Conservation (phyloP, 176 grass and related monocot genomes). For the Elymus sibiricus region DNA sequence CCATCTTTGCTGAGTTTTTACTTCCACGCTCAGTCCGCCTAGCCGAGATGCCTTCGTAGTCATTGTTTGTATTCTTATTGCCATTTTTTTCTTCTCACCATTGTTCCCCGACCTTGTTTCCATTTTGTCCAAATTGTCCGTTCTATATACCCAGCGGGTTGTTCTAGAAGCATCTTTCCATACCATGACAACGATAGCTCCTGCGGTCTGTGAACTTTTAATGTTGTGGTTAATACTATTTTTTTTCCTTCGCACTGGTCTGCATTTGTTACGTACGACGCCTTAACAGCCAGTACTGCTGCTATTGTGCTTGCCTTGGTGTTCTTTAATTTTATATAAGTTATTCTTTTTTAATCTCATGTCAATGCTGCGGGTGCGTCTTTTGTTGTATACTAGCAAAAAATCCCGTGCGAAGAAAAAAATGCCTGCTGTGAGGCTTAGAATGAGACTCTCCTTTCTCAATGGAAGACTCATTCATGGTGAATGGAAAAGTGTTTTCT, state of each 20-base stretch:
- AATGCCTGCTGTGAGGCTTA: too few species aligned
- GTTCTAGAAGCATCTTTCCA: background rate
- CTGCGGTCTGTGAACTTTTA: background rate
- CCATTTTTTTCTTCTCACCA: slow-evolving; percentile 5
- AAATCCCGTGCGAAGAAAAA: too few species aligned
- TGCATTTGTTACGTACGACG: background rate
- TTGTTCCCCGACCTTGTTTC: background rate
- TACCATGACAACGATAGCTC: background rate
- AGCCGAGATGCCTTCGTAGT: slow-evolving; percentile 46
- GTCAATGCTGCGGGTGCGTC: background rate
- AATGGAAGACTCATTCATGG: too few species aligned
- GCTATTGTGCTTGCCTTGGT: background rate
- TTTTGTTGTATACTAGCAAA: background rate
- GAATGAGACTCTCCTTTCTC: too few species aligned
- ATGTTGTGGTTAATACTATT: background rate
- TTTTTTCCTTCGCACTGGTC: background rate
- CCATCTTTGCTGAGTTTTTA: slow-evolving; percentile 83
- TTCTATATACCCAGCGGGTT: background rate
- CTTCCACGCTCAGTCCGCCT: slow-evolving; percentile 80
- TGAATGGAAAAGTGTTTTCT: too few species aligned
- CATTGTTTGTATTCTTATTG: background rate
- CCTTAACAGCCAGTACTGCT: background rate
- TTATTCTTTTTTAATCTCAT: background rate
- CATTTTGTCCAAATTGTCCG: background rate
- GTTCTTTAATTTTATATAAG: background rate